phyloP scores from a whole-genome alignment of 257 asterid species.

The Penstemon barbatus region DNA sequence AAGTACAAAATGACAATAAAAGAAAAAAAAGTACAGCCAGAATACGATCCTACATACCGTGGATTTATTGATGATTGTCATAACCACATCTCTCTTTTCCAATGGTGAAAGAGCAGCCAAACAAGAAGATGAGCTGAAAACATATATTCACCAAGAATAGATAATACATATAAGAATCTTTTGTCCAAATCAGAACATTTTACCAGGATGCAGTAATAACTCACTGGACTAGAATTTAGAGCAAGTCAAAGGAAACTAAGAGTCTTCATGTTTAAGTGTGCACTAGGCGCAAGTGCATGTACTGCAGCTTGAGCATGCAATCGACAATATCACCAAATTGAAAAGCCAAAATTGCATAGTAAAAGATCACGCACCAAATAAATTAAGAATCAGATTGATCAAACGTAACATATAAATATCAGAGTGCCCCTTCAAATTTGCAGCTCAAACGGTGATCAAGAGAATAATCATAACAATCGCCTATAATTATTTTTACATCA shows the following conservation, averaged over 20 bases:
- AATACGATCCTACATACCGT: constrained; percentile 33
- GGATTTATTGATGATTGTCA: constrained; percentile 22
- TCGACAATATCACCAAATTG: neutral
- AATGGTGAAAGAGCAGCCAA: constrained; percentile 27
- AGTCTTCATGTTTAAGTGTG: no score
- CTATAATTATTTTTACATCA: no score
- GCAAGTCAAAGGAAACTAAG: neutral
- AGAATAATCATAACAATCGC: neutral
- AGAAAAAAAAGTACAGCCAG: neutral
- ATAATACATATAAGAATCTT: neutral
- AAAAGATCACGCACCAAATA: neutral
- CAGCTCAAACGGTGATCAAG: neutral
- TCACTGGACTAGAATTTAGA: neutral
- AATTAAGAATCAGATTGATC: neutral
- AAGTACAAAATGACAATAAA: neutral
- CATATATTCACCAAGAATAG: neutral
- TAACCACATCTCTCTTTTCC: constrained; percentile 32
- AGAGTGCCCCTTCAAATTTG: no score
- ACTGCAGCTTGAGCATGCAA: neutral
- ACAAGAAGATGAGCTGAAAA: constrained; percentile 23
- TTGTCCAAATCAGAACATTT: neutral
- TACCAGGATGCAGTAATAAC: neutral
- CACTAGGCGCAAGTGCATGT: neutral
- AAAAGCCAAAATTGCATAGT: neutral
- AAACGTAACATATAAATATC: neutral